phyloP scores from a whole-genome alignment of 805 yeast species.

The Kurtzmaniella cleridarum region DNA sequence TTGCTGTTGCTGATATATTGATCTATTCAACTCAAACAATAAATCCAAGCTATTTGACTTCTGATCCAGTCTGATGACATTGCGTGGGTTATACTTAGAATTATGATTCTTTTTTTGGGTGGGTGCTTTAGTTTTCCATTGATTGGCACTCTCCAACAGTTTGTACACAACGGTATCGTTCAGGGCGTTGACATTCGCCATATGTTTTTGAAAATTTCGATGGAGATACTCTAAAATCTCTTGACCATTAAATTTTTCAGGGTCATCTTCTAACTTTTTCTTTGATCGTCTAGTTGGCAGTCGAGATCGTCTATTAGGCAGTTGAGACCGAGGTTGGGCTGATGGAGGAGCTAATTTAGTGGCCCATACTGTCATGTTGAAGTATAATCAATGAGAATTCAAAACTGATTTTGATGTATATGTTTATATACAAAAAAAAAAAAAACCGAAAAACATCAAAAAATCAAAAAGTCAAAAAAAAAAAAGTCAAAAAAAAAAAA shows the following conservation, averaged over 20 bases:
- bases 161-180: slow-evolving; percentile 17
- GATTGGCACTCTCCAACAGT: slow-evolving; percentile 19
- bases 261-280: background rate
- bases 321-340: background rate
- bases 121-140: slow-evolving; percentile 13
- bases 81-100: slow-evolving; percentile 7
- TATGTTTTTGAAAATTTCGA: slow-evolving; percentile 11
- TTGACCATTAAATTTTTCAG: slow-evolving; percentile 10
- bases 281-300: background rate
- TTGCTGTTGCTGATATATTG: slow-evolving; percentile 12
- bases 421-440: too few relatives aligned
- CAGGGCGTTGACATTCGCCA: slow-evolving; percentile 13
- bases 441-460: too few relatives aligned
- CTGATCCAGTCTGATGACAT: slow-evolving; percentile 8
- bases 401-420: too few relatives aligned
- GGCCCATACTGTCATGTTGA: slow-evolving; percentile 14
- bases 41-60: slow-evolving; percentile 11
- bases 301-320: slow-evolving; percentile 2
- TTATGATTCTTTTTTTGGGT: slow-evolving; percentile 1
- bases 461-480: too few relatives aligned
- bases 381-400: too few relatives aligned
- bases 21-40: slow-evolving; percentile 15
- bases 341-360: slow-evolving; percentile 6
- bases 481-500: too few relatives aligned
- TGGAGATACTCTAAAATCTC: slow-evolving; percentile 17